These are phyloP conservation scores for Talaromyces thailandensis DNA, from an alignment of 495 filamentous ascomycete genomes.

Conservation along the genomic window DNA sequence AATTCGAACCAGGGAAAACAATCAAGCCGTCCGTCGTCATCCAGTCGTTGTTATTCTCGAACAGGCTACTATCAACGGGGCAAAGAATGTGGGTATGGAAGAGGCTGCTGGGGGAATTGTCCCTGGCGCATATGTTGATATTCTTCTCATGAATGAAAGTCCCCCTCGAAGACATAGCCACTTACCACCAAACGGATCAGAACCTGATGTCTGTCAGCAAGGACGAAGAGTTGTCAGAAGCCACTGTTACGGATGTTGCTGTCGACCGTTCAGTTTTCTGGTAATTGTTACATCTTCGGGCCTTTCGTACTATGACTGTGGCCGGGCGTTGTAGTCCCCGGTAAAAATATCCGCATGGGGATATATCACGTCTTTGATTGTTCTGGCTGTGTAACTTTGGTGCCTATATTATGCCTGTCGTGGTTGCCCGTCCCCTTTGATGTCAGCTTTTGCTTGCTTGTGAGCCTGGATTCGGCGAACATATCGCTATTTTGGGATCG, in stretches of 20 bases:
- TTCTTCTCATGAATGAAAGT: background rate
- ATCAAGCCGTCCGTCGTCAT: constrained; percentile 29
- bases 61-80: no score
- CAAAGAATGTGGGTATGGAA: no score
- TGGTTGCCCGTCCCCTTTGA: background rate
- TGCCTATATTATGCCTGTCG: background rate
- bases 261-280: no score
- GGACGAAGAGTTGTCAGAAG: background rate
- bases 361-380: background rate
- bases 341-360: background rate
- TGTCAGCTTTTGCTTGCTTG: background rate
- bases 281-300: no score
- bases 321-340: background rate
- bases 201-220: background rate
- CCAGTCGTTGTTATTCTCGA: no score
- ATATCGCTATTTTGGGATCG: no score
- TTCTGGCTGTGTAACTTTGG: background rate
- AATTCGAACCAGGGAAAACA: constrained; percentile 28
- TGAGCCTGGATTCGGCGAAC: background rate
- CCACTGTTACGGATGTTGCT: background rate
- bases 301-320: background rate
- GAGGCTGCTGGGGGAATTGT: background rate
- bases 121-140: no score
- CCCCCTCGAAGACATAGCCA: background rate
- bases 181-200: background rate